Evolutionary conservation across 164 flowering plant species (phyloP), one percentile per base, ranked within the genome.

Genomic region (Liquidambar formosana): DNA sequence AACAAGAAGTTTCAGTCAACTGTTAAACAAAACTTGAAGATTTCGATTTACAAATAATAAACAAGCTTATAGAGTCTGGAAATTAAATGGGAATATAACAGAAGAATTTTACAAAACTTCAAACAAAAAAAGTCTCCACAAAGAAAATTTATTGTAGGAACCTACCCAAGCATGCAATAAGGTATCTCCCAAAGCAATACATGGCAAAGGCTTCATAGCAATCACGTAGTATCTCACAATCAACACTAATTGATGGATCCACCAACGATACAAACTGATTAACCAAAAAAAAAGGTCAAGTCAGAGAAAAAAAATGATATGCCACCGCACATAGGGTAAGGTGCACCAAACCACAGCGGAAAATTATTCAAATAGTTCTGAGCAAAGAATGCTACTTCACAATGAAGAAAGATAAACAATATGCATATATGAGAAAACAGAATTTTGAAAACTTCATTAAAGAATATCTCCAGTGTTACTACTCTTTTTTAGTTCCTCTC

Each of bases 161-260:
- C 89, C 70, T 91, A 95, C 99, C 99, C 81, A 95, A 84, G 75
- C 97, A 93, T 52, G 97, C 99, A 66, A 91, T 79, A 38, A 95
- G 97, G 76, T 95, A 95, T 80, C 99, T 87, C 64, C 97, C 99
- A 77, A 95, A 95, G 84, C 96, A 95, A 73, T 95, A 95, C 99
- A 95, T 95, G 28, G 99, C 99, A 79, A 95, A 93, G 62, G 99
- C 86, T 77, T 95, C 99, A 79, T 95, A 95, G 85, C 97, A 85
- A 79, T 95, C 99, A 63, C 99, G 93, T 26, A 93, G 84, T 71
- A 95, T 93, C 80, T 75, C 97, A 74, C 81, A 79, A 65, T 89
- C 84, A 76, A 95, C 96, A 76, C 97, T 86, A 52, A 91, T 80
- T 28, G 92, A 78, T 77, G 99, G 97, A 58, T 91, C 56, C 67